Evolutionary conservation across 805 yeast species (phyloP), one percentile per base, ranked within the genome.

Genomic region (Kurtzmaniella fragi): DNA sequence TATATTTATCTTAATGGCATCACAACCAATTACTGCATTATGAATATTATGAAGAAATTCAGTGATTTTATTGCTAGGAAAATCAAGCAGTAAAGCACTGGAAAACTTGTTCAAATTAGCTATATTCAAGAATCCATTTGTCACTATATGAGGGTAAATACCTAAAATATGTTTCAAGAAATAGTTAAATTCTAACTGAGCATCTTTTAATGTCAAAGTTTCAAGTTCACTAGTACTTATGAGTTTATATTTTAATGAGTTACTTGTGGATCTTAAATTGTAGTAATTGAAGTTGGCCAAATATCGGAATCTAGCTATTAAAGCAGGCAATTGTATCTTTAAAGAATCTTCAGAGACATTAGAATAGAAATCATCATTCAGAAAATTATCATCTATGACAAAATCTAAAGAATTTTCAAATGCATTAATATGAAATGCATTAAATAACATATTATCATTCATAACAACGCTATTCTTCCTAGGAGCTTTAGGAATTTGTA

Each of bases 1-100:
- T 12, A 47, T 31, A 14, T 29, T 32, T 8, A 47, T 16, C 14
- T 47, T 47, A 11, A 47, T 32, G 13, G 43, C 28, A 34, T 47
- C 51, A 17, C 39, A 37, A 2, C 51, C 51, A 28, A 31, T 28
- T 17, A 41, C 27, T 12, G 11, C 25, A 10, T 39, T 26, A 27
- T 15, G 27, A 11, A 29, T 13, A 23, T 39, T 39, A 26, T 26
- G 30, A 6, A 36, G 17, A 5, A 37, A 11, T 17, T 39, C 42
- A 20, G 39, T 35, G 6, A 38, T 26, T 23, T 38, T 37, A 11
- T 29, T 20, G 13, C 17, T 27, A 3, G 46, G 45, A 30, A 35
- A 35, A 10, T 37, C 34, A 6, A 48, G 16, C 26, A 40, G 41
- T n/a, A 48, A 31, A 26, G 44, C 42, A 16, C 33, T 38, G 10